A percentile compares a stretch with the other conserved stretches of the same genome.
phyloP scores from a whole-genome alignment of 805 yeast genomes.

The Trichomonascus vanleenenianus region DNA sequence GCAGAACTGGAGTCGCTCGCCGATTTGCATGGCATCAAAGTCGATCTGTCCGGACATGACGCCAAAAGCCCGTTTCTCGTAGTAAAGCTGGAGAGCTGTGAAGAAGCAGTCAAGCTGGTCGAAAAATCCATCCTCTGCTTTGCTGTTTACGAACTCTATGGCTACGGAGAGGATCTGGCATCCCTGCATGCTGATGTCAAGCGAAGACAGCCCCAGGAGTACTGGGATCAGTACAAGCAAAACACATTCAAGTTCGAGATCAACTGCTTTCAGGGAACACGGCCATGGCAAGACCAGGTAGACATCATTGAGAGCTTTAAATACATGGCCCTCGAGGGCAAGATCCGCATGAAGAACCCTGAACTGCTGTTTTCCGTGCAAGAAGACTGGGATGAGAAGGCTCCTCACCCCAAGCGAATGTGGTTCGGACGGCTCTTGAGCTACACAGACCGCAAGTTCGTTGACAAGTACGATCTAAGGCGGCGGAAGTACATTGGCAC shows the following conservation, averaged over 20 bases:
- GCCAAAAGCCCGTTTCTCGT: conserved; percentile 60
- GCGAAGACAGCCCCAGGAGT: conserved; percentile 22
- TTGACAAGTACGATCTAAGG: conserved; percentile 75
- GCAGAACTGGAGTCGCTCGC: conserved; percentile 87
- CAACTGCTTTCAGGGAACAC: conserved; percentile 67
- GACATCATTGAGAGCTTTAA: conserved; percentile 62
- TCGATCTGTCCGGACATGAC: conserved; percentile 54
- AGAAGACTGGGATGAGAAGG: conserved; percentile 54
- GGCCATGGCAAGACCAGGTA: conserved; percentile 42
- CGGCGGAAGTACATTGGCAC: conserved; percentile 88
- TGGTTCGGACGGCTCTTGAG: conserved; percentile 77
- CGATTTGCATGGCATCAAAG: conserved; percentile 42
- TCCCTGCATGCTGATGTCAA: conserved; percentile 49
- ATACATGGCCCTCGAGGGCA: conserved; percentile 68
- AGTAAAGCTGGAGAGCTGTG: conserved; percentile 58
- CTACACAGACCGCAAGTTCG: conserved; percentile 52
- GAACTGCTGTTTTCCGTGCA: conserved; percentile 61
- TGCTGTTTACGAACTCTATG: conserved; percentile 83
- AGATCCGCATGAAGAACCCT: conserved; percentile 69
- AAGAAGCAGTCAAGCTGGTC: conserved; percentile 56
- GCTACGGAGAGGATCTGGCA: conserved; percentile 50
- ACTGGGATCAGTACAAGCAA: conserved; percentile 16
- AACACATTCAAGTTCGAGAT: conserved; percentile 73
- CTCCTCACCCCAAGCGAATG: conserved; percentile 43
- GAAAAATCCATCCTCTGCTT: conserved; percentile 61